A percentile compares a stretch with the other conserved stretches of the same genome.
These are phyloP conservation scores for Salix arbutifolia DNA, from an alignment of 345 rosid species.

Conservation along the genomic window DNA sequence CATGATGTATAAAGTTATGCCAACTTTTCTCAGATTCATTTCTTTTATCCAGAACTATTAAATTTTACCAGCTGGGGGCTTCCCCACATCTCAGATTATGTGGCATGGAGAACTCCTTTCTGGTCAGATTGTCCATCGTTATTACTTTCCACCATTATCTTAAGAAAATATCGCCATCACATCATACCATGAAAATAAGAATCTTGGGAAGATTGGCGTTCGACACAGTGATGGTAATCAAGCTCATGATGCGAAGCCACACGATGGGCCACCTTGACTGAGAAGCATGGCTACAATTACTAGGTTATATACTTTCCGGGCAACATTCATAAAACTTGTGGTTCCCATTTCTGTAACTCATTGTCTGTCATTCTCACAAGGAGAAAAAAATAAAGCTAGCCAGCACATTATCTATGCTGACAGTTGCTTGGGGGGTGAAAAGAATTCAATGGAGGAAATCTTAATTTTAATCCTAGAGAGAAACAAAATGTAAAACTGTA, in stretches of 20 bases:
- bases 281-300: slow-evolving; percentile 16
- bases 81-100: not conserved
- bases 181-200: slow-evolving; percentile 7
- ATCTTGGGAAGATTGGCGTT: not conserved
- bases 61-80: not conserved
- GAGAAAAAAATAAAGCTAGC: no score
- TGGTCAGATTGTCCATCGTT: slow-evolving; percentile 15
- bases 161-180: slow-evolving; percentile 9
- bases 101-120: not conserved
- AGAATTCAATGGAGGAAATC: not conserved
- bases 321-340: not conserved
- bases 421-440: no score
- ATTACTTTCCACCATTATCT: not conserved
- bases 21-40: not conserved
- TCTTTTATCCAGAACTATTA: not conserved
- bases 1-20: slow-evolving; percentile 2
- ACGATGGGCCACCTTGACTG: slow-evolving; percentile 8
- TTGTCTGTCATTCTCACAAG: not conserved
- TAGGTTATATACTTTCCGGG: not conserved
- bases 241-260: not conserved
- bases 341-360: not conserved
- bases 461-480: not conserved
- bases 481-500: not conserved
- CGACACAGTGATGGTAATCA: slow-evolving; percentile 6
- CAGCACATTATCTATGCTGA: no score